Percentiles rank a stretch among this genome's conserved stretches.
These are phyloP conservation scores for Mycotypha africana DNA, from an alignment of 371 early-diverging fungal species.

Conservation along the genomic window DNA sequence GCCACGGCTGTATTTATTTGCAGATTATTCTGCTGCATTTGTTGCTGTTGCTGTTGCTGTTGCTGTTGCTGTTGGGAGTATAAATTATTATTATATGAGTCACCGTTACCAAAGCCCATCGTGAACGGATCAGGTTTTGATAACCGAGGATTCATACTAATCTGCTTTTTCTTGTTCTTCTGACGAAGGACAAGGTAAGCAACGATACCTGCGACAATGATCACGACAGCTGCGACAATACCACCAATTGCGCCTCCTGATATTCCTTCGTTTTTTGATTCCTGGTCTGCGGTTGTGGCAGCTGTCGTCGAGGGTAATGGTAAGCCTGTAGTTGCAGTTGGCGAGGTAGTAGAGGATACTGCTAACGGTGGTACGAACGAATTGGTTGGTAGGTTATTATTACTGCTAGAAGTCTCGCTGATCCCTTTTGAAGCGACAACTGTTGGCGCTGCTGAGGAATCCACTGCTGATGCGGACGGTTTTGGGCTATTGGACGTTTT, in stretches of 20 bases:
- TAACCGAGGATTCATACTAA: conserved; percentile 3
- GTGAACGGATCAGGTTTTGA: conserved; percentile 40
- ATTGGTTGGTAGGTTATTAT: not conserved
- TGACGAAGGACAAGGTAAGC: conserved; percentile 34
- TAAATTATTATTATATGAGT: conserved; percentile 6
- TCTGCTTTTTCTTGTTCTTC: conserved; percentile 18
- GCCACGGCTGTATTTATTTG: not conserved
- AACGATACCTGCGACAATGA: conserved; percentile 24
- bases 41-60: not conserved
- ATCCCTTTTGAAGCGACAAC: not conserved
- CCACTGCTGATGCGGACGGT: not conserved
- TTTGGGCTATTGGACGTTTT: not conserved
- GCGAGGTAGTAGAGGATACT: not conserved
- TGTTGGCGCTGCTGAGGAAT: conserved; percentile 1
- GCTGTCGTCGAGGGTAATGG: not conserved
- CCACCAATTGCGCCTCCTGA: conserved; percentile 50
- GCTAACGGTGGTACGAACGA: not conserved
- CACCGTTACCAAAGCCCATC: conserved; percentile 43
- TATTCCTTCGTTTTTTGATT: conserved; percentile 13
- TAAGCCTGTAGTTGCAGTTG: conserved; percentile 1
- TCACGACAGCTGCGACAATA: conserved; percentile 32
- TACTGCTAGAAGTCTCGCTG: not conserved
- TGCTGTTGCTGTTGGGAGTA: conserved; percentile 5
- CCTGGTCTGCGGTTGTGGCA: not conserved
- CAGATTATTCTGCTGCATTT: conserved; percentile 4